These are phyloP conservation scores for Penicillium manginii DNA, from an alignment of 495 filamentous ascomycete species.

Conservation along the genomic window DNA sequence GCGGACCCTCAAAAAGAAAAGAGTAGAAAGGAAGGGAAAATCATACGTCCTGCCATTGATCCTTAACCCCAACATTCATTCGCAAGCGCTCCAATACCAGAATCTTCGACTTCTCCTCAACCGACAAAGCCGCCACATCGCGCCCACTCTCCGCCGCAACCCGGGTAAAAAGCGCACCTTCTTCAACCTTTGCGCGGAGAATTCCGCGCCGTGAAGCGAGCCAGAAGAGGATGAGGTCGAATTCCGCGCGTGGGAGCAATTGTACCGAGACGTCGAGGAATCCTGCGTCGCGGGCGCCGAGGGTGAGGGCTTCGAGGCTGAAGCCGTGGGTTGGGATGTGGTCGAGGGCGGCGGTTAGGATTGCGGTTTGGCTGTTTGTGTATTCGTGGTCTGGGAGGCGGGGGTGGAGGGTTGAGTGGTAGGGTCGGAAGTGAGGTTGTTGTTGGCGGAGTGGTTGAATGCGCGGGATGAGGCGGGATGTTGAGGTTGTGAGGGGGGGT, in stretches of 20 bases:
- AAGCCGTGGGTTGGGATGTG: constrained; percentile 87
- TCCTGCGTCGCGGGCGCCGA: constrained; percentile 79
- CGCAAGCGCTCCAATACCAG: constrained; percentile 72
- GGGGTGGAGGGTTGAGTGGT: constrained; percentile 73
- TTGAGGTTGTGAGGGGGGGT: neutral
- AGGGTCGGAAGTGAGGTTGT: constrained; percentile 34
- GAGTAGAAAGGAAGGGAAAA: constrained; percentile 4
- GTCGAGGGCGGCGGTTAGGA: constrained; percentile 77
- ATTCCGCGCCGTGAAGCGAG: constrained; percentile 68
- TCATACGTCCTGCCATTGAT: constrained; percentile 83
- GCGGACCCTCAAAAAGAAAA: too few relatives aligned
- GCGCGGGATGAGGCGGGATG: constrained; percentile 1
- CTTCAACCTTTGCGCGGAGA: constrained; percentile 54
- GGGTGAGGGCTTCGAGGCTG: constrained; percentile 66
- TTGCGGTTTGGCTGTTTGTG: constrained; percentile 69
- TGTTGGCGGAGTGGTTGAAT: constrained; percentile 4
- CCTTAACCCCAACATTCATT: constrained; percentile 70
- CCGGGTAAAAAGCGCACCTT: constrained; percentile 28
- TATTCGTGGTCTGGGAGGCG: constrained; percentile 60
- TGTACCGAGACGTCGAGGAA: constrained; percentile 87
- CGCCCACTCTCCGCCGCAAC: constrained; percentile 11
- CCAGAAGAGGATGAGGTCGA: constrained; percentile 83
- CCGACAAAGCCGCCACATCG: constrained; percentile 26
- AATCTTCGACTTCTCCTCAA: constrained; percentile 61
- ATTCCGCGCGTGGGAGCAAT: constrained; percentile 76